Percentiles rank a stretch among this genome's conserved stretches.
Conservation (phyloP, 1,139 yeast species). For the Magnusiomyces paraingens region DNA sequence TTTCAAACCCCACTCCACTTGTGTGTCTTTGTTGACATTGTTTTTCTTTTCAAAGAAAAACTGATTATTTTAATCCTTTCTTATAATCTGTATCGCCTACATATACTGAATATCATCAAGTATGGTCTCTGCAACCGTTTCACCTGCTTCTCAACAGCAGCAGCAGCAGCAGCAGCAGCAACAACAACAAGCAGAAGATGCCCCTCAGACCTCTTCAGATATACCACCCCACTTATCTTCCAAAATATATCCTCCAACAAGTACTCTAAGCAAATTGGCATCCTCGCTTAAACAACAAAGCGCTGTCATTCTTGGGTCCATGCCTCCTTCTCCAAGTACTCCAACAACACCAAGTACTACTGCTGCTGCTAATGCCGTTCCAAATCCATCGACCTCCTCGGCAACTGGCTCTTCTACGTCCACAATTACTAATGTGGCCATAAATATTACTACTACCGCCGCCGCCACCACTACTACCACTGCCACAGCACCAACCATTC, state of each 20-base stretch:
- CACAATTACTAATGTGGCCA: background rate
- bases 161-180: background rate
- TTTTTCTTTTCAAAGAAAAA: too few relatives aligned
- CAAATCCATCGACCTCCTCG: background rate
- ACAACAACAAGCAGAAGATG: background rate
- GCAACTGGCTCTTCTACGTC: background rate
- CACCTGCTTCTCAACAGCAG: background rate
- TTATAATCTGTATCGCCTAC: too few relatives aligned
- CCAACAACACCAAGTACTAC: background rate
- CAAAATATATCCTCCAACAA: background rate
- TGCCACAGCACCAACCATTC: background rate
- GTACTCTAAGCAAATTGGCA: background rate
- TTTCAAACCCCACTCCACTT: too few relatives aligned
- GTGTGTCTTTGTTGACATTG: too few relatives aligned
- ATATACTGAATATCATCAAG: background rate
- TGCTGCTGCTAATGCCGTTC: too few relatives aligned
- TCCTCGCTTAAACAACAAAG: background rate
- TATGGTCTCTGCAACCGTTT: background rate
- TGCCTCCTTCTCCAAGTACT: background rate
- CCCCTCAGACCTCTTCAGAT: background rate
- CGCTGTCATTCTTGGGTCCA: background rate
- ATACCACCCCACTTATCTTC: background rate
- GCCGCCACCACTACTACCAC: background rate
- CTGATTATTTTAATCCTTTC: too few relatives aligned
- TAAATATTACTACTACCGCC: background rate